These are phyloP conservation scores for Tubosaeta brunneosetosa DNA, from an alignment of 768 basidiomycete genomes.

Conservation along the genomic window DNA sequence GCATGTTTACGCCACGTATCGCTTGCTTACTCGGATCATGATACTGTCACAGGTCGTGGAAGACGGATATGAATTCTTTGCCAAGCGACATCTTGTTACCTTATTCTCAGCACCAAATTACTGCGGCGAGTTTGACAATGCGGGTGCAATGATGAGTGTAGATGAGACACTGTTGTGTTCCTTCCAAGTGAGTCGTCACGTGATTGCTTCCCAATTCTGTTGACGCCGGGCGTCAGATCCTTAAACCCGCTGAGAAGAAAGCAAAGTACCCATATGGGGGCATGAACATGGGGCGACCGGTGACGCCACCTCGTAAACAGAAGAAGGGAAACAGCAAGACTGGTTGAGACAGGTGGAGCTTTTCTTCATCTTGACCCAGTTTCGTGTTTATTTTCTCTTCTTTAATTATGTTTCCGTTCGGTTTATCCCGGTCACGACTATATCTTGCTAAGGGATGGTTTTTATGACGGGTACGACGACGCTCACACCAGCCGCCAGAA, in stretches of 20 bases:
- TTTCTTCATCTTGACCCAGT: slow-evolving; percentile 24
- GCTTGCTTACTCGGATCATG: slow-evolving; percentile 2
- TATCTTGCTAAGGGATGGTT: slow-evolving; percentile 26
- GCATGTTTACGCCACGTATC: slow-evolving; percentile 39
- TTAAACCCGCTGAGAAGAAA: slow-evolving; percentile 99
- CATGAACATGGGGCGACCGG: slow-evolving; percentile 81
- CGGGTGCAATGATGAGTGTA: slow-evolving; percentile 99
- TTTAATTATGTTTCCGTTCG: slow-evolving; percentile 21
- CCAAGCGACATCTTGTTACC: slow-evolving; percentile 94
- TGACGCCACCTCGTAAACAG: slow-evolving; percentile 94
- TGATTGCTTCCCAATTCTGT: background rate
- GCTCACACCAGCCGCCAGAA: slow-evolving; percentile 11
- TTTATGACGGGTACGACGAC: slow-evolving; percentile 16
- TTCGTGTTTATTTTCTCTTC: slow-evolving; percentile 29
- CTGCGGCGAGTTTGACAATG: slow-evolving; percentile 97
- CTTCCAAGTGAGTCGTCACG: slow-evolving; percentile 71
- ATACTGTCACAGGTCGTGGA: slow-evolving; percentile 74
- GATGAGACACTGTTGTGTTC: slow-evolving; percentile 96
- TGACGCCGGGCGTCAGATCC: slow-evolving; percentile 52
- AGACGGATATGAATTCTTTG: slow-evolving; percentile 99
- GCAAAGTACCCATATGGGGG: slow-evolving; percentile 87
- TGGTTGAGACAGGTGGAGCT: slow-evolving; percentile 32
- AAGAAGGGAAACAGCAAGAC: slow-evolving; percentile 93
- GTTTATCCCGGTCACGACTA: slow-evolving; percentile 23
- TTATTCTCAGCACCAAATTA: slow-evolving; percentile 96